These are phyloP conservation scores for Tuber borchii DNA, from an alignment of 495 filamentous ascomycete species.

Conservation along the genomic window DNA sequence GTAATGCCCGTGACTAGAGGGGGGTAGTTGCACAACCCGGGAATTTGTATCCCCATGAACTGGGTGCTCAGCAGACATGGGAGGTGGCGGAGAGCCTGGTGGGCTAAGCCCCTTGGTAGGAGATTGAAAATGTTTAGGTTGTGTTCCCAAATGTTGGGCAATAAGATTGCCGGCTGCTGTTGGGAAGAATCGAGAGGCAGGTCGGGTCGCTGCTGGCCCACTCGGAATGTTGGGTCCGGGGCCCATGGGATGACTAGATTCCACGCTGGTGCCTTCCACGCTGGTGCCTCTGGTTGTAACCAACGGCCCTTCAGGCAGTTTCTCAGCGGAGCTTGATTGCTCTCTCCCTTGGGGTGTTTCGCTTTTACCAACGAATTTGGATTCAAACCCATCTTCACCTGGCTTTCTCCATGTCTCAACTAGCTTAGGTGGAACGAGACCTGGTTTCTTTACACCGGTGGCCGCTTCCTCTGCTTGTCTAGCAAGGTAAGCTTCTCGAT, in stretches of 20 bases:
- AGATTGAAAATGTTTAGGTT: conserved; percentile 10
- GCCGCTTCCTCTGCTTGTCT: conserved; percentile 33
- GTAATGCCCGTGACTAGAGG: conserved; percentile 16
- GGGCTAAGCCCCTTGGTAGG: conserved; percentile 18
- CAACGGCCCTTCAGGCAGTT: conserved; percentile 2
- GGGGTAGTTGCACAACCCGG: conserved; percentile 38
- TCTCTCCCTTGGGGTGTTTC: conserved; percentile 24
- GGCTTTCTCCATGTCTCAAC: conserved; percentile 40
- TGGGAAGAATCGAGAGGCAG: conserved; percentile 38
- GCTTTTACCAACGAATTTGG: conserved; percentile 26
- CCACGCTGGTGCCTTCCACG: neutral
- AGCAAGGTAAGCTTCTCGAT: conserved; percentile 26
- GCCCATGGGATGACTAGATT: conserved; percentile 3
- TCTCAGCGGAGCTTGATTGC: conserved; percentile 7
- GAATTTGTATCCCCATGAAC: conserved; percentile 34
- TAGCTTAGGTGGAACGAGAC: conserved; percentile 26
- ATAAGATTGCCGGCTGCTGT: conserved; percentile 29
- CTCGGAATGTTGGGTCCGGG: conserved; percentile 22
- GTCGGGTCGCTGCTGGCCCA: conserved; percentile 25
- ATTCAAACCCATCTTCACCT: conserved; percentile 17
- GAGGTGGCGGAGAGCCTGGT: conserved; percentile 35
- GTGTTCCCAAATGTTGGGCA: conserved; percentile 32
- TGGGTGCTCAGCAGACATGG: conserved; percentile 39
- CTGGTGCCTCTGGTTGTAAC: conserved; percentile 8
- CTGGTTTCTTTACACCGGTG: conserved; percentile 29